Base-by-base conservation (phyloP, 2,329 filamentous ascomycete species). In the Tolypocladium tundrense region DNA sequence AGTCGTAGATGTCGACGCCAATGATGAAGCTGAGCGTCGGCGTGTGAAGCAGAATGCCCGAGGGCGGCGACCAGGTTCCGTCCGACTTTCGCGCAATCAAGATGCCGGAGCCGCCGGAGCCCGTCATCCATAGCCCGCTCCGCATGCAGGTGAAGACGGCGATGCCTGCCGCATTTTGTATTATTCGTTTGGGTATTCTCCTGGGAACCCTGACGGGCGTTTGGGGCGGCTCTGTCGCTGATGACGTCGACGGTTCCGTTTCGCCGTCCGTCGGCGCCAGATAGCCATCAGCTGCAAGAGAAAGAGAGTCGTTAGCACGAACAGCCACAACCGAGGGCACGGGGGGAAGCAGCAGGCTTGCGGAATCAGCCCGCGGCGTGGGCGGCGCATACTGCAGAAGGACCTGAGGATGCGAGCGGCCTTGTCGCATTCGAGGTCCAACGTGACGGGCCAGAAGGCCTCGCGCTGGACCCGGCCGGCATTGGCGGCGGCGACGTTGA, bases 121-220 rank as follows among this genome's bases (percentile, higher is more conserved):
- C 93, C 52, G 90, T 93, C 65, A 96, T 81, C 89, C 92, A 96
- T 39, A 97, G 77, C 14, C 93, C 93, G 16, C 90, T 93, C 60
- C 93, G 87, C 91, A 97, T 96, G 37, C 91, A 96, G 1, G 92
- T 96, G 75, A 97, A 97, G 64, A 97, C 90, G 57, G 91, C 92
- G 59, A 97, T 81, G 13, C 91, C 93, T 64, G 93, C 91, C 35
- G 92, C 91, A 73, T 94, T 90, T 68, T 89, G 85, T 65, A 97
- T 90, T 58, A 97, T 90, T 67, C 87, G 82, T 58, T 86, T 77
- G 0, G 93, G 93, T 35, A 97, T 97, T 75, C 91, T 94, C 73
- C 93, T 90, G 55, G 79, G 72, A 21, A 90, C 68, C 53, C 71
- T 83, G 77, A 62, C 76, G 57, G 78, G 78, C 55, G 77, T 78